phyloP scores from a whole-genome alignment of 73 alveolate genomes.

The Blepharisma japonicum region DNA sequence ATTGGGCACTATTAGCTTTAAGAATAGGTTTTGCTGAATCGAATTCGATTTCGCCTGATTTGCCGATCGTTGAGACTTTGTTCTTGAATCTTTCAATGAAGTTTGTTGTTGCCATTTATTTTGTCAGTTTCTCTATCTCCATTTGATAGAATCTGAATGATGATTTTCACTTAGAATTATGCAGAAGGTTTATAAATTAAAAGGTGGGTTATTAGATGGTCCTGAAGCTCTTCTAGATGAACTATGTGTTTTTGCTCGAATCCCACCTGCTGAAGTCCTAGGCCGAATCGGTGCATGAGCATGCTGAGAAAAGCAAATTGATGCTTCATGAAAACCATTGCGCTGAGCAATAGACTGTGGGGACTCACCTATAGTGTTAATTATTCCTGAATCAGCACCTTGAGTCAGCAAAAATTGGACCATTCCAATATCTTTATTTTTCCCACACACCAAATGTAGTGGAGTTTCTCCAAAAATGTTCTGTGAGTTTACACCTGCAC shows the following conservation, averaged over 20 bases:
- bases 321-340: constrained; percentile 10
- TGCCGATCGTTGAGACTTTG: not conserved
- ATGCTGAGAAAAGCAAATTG: not conserved
- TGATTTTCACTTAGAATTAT: too few relatives aligned
- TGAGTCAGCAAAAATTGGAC: not conserved
- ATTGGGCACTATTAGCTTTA: not conserved
- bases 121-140: too few relatives aligned
- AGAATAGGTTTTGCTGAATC: not conserved
- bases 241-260: not conserved
- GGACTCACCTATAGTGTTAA: constrained; percentile 9
- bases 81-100: constrained; percentile 14
- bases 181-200: too few relatives aligned
- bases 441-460: constrained; percentile 5
- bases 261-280: not conserved
- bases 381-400: constrained; percentile 13
- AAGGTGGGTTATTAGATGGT: too few relatives aligned
- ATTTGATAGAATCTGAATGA: too few relatives aligned
- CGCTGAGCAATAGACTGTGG: not conserved
- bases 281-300: not conserved
- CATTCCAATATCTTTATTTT: not conserved
- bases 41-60: not conserved
- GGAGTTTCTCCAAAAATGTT: constrained; percentile 7
- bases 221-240: too few relatives aligned
- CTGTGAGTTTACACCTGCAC: not conserved
- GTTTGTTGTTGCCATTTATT: too few relatives aligned